A percentile compares a stretch with the other conserved stretches of the same genome.
Evolutionary conservation across 257 asterid species (phyloP).

Genomic region (Salvia rosmarinus): DNA sequence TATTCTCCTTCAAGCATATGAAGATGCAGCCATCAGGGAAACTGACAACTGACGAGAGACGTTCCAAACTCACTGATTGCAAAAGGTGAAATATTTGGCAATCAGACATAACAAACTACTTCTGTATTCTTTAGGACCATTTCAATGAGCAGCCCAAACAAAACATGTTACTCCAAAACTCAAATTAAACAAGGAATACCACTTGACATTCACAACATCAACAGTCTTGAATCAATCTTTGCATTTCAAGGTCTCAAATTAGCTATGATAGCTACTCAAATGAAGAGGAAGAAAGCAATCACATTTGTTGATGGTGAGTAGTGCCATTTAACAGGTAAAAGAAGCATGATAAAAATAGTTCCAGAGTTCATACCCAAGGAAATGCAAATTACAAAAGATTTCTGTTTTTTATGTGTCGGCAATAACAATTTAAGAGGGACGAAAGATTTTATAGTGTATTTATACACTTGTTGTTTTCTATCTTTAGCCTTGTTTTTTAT

Average conservation of each 20-base stretch:
- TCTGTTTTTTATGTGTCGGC: conserved; percentile 11
- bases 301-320: background rate
- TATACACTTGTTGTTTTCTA: conserved; percentile 8
- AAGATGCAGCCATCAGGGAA: background rate
- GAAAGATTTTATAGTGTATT: background rate
- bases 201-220: background rate
- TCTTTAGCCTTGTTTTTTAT: conserved; percentile 18
- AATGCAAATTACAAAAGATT: background rate
- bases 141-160: background rate
- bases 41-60: background rate
- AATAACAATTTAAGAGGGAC: background rate
- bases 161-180: background rate
- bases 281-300: background rate
- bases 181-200: background rate
- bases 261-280: background rate
- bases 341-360: conserved; percentile 7
- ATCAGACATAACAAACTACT: conserved; percentile 10
- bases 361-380: background rate
- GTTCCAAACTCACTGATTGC: background rate
- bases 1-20: background rate
- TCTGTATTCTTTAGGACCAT: conserved; percentile 12
- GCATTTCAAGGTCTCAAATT: background rate
- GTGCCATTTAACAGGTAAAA: conserved; percentile 6
- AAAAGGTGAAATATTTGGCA: background rate
- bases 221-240: background rate